Evolutionary conservation across 169 alveolate species (phyloP).

Genomic region (Theileria annulata): DNA sequence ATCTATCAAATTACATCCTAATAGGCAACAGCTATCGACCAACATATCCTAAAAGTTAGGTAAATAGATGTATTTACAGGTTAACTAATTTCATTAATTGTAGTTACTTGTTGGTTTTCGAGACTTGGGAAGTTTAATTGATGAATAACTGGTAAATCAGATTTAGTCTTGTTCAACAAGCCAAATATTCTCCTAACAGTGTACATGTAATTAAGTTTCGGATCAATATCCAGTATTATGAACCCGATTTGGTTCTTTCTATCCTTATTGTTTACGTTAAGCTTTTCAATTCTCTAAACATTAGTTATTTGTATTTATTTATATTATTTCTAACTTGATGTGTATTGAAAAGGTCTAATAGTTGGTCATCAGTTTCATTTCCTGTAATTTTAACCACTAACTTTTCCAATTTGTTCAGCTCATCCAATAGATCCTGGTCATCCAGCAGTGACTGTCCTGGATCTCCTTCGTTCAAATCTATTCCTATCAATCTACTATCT

Average conservation of each 20-base stretch:
- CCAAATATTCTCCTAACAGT: constrained; percentile 57
- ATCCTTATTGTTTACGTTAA: neutral
- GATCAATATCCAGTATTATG: constrained; percentile 51
- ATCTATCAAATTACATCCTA: constrained; percentile 48
- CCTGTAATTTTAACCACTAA: constrained; percentile 57
- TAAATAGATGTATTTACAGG: neutral
- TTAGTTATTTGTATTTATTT: neutral
- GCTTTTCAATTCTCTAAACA: neutral
- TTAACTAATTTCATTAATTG: neutral
- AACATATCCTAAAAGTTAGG: constrained; percentile 39
- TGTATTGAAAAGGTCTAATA: constrained; percentile 34
- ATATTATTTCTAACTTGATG: constrained; percentile 23
- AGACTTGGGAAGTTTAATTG: constrained; percentile 36
- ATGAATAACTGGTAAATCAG: constrained; percentile 57
- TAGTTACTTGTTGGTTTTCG: constrained; percentile 50
- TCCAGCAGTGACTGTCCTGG: constrained; percentile 22
- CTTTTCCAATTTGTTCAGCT: constrained; percentile 39
- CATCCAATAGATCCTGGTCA: constrained; percentile 28
- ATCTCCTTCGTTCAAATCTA: constrained; percentile 30
- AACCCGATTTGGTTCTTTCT: constrained; percentile 20
- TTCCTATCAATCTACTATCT: constrained; percentile 9
- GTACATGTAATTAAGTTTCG: constrained; percentile 32
- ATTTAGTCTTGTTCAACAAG: constrained; percentile 21
- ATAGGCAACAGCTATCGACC: constrained; percentile 23
- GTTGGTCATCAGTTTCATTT: constrained; percentile 36